Percentiles rank a stretch among this genome's conserved stretches.
phyloP scores from a whole-genome alignment of 345 rosid species.

The Populus pruinosa region DNA sequence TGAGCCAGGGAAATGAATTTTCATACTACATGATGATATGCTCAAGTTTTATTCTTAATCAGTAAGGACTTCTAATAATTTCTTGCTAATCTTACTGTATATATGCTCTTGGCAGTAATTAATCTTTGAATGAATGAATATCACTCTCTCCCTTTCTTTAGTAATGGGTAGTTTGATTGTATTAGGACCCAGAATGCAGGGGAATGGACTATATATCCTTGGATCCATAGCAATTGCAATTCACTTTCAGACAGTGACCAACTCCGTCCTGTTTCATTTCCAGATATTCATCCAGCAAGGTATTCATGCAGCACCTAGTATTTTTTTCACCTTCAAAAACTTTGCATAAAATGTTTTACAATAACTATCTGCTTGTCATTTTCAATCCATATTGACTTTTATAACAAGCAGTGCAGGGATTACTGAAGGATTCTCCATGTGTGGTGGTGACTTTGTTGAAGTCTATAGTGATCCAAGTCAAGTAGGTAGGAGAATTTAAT shows the following conservation, averaged over 20 bases:
- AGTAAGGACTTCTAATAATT: conserved; percentile 45
- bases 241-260: conserved; percentile 89
- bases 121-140: neutral
- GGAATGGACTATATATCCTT: conserved; percentile 92
- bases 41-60: conserved; percentile 92
- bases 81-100: neutral
- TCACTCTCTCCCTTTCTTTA: neutral
- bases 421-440: conserved; percentile 97
- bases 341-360: neutral
- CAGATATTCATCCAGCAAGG: conserved; percentile 98
- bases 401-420: conserved; percentile 81
- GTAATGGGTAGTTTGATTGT: conserved; percentile 10
- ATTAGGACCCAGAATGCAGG: conserved; percentile 50
- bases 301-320: conserved; percentile 18
- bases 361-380: neutral
- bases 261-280: conserved; percentile 71
- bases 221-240: conserved; percentile 97
- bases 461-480: conserved; percentile 82
- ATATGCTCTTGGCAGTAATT: neutral
- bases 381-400: conserved; percentile 6
- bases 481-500: conserved; percentile 48
- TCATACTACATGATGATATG: conserved; percentile 99
- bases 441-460: conserved; percentile 98
- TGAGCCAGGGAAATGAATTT: conserved; percentile 98
- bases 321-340: neutral